Evolutionary conservation across 768 basidiomycete species (phyloP), one percentile per base, ranked within the genome.

Genomic region (Terana coerulea): DNA sequence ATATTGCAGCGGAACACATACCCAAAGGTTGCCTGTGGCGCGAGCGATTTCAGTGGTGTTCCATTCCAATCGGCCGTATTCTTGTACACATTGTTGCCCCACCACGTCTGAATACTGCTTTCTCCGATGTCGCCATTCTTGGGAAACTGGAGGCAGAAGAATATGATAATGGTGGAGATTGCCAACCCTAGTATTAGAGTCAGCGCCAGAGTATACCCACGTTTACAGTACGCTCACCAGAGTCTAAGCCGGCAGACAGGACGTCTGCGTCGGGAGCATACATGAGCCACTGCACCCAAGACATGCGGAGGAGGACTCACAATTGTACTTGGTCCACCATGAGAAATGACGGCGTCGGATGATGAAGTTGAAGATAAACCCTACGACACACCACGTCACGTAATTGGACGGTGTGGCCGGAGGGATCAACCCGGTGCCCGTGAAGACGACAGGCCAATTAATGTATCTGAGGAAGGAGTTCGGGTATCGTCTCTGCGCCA

Each of bases 321-420:
- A 86, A 58, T 86, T 86, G 66, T 86, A 86, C 64, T 86, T 86
- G 22, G 83, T 76, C 85, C 84, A 86, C 71, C 80, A 86, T 5
- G 75, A 69, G 63, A 87, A 87, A 61, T 81, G 72, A 53, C 76
- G 77, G 67, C 80, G 72, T 58, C 85, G 74, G 42, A 85, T 72
- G 17, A 82, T 57, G 61, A 72, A 85, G 58, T 87, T 89, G 70
- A 92, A 92, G 26, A 88, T 68, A 61, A 90, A 90, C n/a, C 83
- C 80, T 26, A 84, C 74, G 47, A 80, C 69, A 58, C 84, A 78
- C 84, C 85, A 91, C 5, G 84, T 82, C 3, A 90, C 76, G 61
- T 84, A 93, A 65, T 94, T 93, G 60, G 91, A 74, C 5, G 90
- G 85, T 0, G 83, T 88, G 8, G 88, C 89, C 12, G 91, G 88